phyloP scores from a whole-genome alignment of 164 flowering plant genomes.

The Piper longum region DNA sequence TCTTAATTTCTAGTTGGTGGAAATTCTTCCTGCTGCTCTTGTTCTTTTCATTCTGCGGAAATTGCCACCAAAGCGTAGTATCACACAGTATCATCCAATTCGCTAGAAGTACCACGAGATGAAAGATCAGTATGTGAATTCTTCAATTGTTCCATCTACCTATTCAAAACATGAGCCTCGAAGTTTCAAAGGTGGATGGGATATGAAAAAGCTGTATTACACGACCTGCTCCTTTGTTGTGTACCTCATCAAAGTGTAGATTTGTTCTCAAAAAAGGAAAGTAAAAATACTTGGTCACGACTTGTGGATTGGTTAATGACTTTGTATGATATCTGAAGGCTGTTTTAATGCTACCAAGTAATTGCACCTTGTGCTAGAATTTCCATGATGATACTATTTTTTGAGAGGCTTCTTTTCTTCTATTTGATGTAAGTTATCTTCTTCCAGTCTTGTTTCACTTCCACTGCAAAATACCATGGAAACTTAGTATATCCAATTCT shows the following conservation, averaged over 20 bases:
- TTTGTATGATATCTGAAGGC: not conserved
- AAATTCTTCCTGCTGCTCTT: constrained; percentile 71
- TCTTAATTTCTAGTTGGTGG: constrained; percentile 55
- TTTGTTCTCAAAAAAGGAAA: not conserved
- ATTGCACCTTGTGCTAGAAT: not conserved
- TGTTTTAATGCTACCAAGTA: not conserved
- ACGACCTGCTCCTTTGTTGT: not conserved
- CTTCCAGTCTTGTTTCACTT: no score
- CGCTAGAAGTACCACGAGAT: constrained; percentile 26
- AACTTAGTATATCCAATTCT: no score
- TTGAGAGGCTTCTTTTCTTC: no score
- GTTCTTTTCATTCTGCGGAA: constrained; percentile 85
- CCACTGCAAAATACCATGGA: no score
- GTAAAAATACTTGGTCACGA: not conserved
- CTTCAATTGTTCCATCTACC: not conserved
- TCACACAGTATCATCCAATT: constrained; percentile 77
- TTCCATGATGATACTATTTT: not conserved
- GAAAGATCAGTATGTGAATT: not conserved
- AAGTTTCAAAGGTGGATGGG: not conserved
- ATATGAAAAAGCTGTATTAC: not conserved
- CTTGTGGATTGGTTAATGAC: not conserved
- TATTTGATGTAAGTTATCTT: no score
- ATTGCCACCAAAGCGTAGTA: constrained; percentile 86
- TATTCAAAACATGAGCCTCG: not conserved
- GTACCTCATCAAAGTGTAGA: not conserved